Conservation (phyloP, 2,329 filamentous ascomycete genomes). For the Cercospora sojina region DNA sequence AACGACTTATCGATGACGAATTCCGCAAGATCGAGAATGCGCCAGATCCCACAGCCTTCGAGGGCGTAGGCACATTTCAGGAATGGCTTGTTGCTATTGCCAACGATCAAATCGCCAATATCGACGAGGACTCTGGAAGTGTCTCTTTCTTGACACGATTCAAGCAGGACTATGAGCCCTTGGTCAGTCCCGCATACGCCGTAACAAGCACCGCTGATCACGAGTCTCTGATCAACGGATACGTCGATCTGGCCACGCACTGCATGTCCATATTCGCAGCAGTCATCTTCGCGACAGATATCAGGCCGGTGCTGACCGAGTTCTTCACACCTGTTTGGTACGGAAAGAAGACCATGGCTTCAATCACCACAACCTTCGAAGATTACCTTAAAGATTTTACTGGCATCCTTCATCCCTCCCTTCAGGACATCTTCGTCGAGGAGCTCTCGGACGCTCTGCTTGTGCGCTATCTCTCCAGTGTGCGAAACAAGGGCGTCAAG, state of each 20-base stretch:
- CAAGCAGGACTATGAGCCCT: conserved; percentile 74
- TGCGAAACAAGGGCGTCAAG: conserved; percentile 86
- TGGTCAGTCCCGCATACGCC: conserved; percentile 78
- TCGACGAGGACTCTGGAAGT: conserved; percentile 76
- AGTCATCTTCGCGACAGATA: conserved; percentile 88
- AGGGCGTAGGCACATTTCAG: conserved; percentile 70
- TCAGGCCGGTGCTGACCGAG: conserved; percentile 69
- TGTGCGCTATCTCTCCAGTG: conserved; percentile 75
- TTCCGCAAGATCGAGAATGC: conserved; percentile 66
- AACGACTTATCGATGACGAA: conserved; percentile 84
- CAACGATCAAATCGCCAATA: conserved; percentile 97
- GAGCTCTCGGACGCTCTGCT: conserved; percentile 91
- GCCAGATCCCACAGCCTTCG: conserved; percentile 58
- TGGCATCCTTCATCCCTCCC: conserved; percentile 76
- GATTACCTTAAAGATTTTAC: conserved; percentile 88
- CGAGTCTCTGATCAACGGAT: conserved; percentile 76
- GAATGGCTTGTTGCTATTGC: conserved; percentile 97
- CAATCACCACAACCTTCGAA: conserved; percentile 91
- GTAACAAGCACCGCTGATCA: conserved; percentile 70
- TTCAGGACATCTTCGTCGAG: conserved; percentile 89
- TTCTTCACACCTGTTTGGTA: conserved; percentile 96
- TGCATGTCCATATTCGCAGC: conserved; percentile 84
- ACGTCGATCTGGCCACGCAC: conserved; percentile 91
- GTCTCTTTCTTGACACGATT: conserved; percentile 84
- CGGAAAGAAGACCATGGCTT: conserved; percentile 77